Base-by-base conservation (phyloP, 495 filamentous ascomycete species). In the Glarea lozoyensis region DNA sequence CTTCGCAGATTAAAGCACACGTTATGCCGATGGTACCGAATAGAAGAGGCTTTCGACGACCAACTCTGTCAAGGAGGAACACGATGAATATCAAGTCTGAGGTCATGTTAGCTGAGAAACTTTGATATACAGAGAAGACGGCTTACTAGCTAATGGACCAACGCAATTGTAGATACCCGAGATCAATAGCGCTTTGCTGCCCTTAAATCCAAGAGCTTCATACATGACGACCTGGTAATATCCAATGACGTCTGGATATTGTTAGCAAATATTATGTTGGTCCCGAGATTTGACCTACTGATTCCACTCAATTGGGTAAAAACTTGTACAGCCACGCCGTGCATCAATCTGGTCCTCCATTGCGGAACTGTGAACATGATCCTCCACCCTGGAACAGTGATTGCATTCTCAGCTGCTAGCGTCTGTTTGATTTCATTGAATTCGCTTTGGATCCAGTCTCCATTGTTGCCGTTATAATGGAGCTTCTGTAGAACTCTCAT, bases 251-350 rank as follows among this genome's bases (percentile, higher is more conserved):
- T 78, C 60, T 60, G 4, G 19, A 11, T 21, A 11, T 50, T 58
- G 52, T 73, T 61, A 24, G 59, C 40, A 50, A 87, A 69, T 59
- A 59, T 85, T 56, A 7, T 21, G 4, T 21, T 3, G 22, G 5
- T 6, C 3, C 10, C 11, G 35, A 13, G n/a, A 16, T 6, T 10
- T 86, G 68, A 80, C 18, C 78, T 79, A 50, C 88, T 88, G 62
- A 81, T 86, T n/a, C 78, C 78, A 44, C 73, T 76, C 45, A 88
- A 69, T 53, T 92, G 86, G 59, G 88, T 84, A 69, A 89, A 84
- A 49, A 89, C 72, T 68, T 83, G 68, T 64, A 62, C 6, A 72
- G 78, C 20, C 80, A 66, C 19, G 75, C 46, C 63, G 79, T 72
- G 38, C 79, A 72, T n/a, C 74, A 76, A 56, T 78, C 78, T 0